phyloP scores from a whole-genome alignment of 2,329 filamentous ascomycete genomes.

The Aspergillus novoparasiticus region DNA sequence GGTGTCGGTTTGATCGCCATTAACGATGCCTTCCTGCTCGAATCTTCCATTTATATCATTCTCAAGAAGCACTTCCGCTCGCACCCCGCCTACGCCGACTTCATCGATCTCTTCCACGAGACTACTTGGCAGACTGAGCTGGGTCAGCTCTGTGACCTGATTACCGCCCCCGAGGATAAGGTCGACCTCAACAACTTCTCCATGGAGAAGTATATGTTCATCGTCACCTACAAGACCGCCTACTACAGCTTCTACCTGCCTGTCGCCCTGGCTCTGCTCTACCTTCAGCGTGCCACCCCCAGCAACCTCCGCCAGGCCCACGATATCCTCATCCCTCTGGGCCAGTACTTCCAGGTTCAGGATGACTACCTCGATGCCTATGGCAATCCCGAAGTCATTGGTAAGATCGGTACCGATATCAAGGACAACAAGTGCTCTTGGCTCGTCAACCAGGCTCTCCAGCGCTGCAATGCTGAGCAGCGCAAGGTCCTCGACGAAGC shows the following conservation, averaged over 20 bases:
- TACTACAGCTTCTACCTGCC: constrained; percentile 99
- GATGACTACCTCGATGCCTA: constrained; percentile 99
- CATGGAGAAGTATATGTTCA: constrained; percentile 90
- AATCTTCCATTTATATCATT: constrained; percentile 84
- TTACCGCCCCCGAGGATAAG: constrained; percentile 92
- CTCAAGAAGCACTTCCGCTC: constrained; percentile 91
- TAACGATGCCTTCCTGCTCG: constrained; percentile 97
- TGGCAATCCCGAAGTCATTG: constrained; percentile 86
- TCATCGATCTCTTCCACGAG: constrained; percentile 96
- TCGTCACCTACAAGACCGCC: constrained; percentile 99
- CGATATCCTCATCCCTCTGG: constrained; percentile 92
- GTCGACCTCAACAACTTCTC: constrained; percentile 95
- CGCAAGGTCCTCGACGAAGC: constrained; percentile 84
- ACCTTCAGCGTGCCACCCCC: constrained; percentile 79
- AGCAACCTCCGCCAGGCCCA: constrained; percentile 87
- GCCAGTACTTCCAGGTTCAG: constrained; percentile 99
- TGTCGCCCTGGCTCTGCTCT: constrained; percentile 85
- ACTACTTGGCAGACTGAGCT: constrained; percentile 91
- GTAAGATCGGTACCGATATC: constrained; percentile 98
- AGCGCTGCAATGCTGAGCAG: constrained; percentile 79
- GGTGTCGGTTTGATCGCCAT: constrained; percentile 94
- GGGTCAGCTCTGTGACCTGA: constrained; percentile 89
- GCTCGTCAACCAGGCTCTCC: constrained; percentile 92
- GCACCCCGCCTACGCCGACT: constrained; percentile 84
- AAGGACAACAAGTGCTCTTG: constrained; percentile 99